Conservation (phyloP, 2,329 filamentous ascomycete species). For the Beauveria rudraprayagi region DNA sequence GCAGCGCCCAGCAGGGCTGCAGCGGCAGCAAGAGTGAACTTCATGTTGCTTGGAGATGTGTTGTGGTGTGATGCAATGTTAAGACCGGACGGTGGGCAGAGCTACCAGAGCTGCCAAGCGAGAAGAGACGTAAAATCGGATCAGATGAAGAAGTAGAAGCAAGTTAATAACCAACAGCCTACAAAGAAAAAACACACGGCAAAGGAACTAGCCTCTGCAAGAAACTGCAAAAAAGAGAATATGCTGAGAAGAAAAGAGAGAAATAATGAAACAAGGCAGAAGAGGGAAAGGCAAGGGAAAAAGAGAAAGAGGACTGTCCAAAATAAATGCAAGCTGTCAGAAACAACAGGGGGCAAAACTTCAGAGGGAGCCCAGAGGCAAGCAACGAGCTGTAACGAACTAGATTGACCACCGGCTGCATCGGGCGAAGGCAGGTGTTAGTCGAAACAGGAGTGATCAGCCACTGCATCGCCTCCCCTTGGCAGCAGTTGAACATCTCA, state of each 20-base stretch:
- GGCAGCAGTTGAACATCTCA: neutral
- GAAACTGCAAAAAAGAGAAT: slow-evolving; percentile 20
- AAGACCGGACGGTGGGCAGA: slow-evolving; percentile 23
- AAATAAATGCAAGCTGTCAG: slow-evolving; percentile 2
- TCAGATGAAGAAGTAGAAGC: slow-evolving; percentile 1
- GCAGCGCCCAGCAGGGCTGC: slow-evolving; percentile 40
- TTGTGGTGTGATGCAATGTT: slow-evolving; percentile 12
- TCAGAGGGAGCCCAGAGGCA: neutral
- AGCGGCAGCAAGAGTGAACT: slow-evolving; percentile 39
- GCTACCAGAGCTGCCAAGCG: slow-evolving; percentile 15
- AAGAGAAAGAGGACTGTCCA: slow-evolving; percentile 15
- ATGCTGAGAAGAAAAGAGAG: slow-evolving; percentile 20
- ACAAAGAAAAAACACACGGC: slow-evolving; percentile 14
- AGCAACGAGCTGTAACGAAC: slow-evolving; percentile 5
- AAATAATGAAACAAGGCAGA: slow-evolving; percentile 19
- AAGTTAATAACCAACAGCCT: slow-evolving; percentile 18
- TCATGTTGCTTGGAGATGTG: slow-evolving; percentile 36
- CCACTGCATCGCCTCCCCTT: slow-evolving; percentile 4
- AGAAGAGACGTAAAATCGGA: slow-evolving; percentile 13
- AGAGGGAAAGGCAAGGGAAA: slow-evolving; percentile 16
- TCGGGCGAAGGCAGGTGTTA: slow-evolving; percentile 1
- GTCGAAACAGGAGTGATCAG: slow-evolving; percentile 10
- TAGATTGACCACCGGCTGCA: neutral
- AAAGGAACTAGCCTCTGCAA: slow-evolving; percentile 24
- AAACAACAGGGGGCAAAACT: neutral